Evolutionary conservation across 495 filamentous ascomycete species (phyloP), one percentile per base, ranked within the genome.

Genomic region (Annulohypoxylon maeteangense): DNA sequence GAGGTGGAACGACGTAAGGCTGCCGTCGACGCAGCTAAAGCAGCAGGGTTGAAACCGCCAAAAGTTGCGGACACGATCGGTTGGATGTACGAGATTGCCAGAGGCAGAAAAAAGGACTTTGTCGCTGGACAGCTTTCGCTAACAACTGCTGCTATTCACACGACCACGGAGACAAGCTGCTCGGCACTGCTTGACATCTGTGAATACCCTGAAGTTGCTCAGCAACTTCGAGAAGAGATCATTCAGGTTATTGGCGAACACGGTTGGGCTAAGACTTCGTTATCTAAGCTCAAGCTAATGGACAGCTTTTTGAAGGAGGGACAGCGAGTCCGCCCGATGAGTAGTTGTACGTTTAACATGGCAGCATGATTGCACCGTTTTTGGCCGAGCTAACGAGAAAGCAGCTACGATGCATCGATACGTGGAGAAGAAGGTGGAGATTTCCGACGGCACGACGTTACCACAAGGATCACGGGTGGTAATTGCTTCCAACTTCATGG

Each of bases 201-300:
- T 56, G 64, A 70, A 20, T 66, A 81, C 18, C 79, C 80, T 6
- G 80, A 82, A 18, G 67, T 84, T 20, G 61, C 79, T 8, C 60
- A 80, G 16, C 68, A 71, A 22, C 74, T 85, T 27, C 74, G 81
- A 3, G 65, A 82, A 7, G 83, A 84, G 73, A 76, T 83, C 48
- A 67, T 76, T 40, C 67, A 75, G 31, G 82, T 83, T 14, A 71
- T 80, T 23, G 65, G 70, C 32, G 61, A 76, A 47, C 48, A 80
- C 14, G 76, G 76, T 10, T 78, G 86, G 77, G 80, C 82, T 36
- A 87, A 85, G 76, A 79, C 79, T 14, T 82, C 81, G 4, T 40
- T 87, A 20, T 76, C 79, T 22, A 86, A 87, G 70, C 70, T 88
- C 61, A 83, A 81, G 71, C 70, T 85, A 53, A 79, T 88, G 82